Base-by-base conservation (phyloP, 1,284 basidiomycete species). In the Phaffia rhodozyma region DNA sequence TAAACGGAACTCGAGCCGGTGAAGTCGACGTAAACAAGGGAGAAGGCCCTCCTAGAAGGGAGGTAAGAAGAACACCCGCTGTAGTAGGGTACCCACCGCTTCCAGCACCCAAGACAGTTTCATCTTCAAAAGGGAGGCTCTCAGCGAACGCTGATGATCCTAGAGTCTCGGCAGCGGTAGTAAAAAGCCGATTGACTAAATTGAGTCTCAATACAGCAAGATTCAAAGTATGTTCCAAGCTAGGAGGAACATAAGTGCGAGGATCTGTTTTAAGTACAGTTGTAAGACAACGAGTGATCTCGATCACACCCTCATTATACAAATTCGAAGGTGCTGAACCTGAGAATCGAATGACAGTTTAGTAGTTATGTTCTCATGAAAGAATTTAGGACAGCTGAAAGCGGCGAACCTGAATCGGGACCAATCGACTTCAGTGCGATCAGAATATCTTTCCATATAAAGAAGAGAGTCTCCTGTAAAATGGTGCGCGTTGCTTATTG, bases 151-250 rank as follows among this genome's bases (percentile, higher is more conserved):
- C 63, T 2, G 47, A 58, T 11, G 49, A 21, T 13, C 63, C 63
- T 16, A 65, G 58, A 1, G 34, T 23, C 0, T 60, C 47, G 11
- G 48, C 11, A 4, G 54, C 63, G 25, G 54, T 38, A 16, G 27
- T 38, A 32, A 65, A 30, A 18, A 65, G 59, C 29, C 54, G 59
- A 5, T 61, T 57, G 32, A 65, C 54, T 47, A 65, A 54, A 13
- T 59, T 55, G 51, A 60, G 59, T 11, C 63, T 53, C 34, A 61
- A 32, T 21, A 61, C 58, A 11, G 34, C 20, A 25, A 25, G 47
- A 32, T 61, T 43, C 52, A n/a, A 29, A 21, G 25, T 47, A 23
- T 49, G 38, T 48, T 61, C 52, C n/a, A 65, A 30, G 7, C 49
- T 20, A 21, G 58, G 63, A 9, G 63, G 63, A 13, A 54, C 21